Base-by-base conservation (phyloP, 75 land plant genomes). In the Pseudotsuga menziesii region DNA sequence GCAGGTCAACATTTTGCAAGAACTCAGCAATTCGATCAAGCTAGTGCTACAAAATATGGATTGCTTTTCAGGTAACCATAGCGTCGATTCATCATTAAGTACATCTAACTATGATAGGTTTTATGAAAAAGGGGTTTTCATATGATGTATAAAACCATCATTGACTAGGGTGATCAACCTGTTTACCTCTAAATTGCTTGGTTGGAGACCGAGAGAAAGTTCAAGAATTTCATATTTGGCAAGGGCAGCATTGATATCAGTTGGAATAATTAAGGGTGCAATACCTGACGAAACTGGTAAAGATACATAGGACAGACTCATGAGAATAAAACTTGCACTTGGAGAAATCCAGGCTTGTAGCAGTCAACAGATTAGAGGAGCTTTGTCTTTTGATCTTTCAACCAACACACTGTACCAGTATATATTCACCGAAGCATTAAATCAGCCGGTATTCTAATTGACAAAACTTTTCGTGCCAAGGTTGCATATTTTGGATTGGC, bases 21-120 rank as follows among this genome's bases (percentile, higher is more conserved):
- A 86, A 96, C 99, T 55, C 99, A 96, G 79, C 87, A 97, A 12
- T 96, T 97, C 26, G 93, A 96, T 81, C 99, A 96, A 89, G 89
- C 97, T 27, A 89, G 88, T 75, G 97, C 99, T 63, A 97, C 99
- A 61, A 86, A 93, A 75, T 96, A 93, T 74, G 87, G 99, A 29
- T 29, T 29, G 32, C 0, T 29, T 0, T 29, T 29, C 1, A 81
- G 96, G 98, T 64, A 96, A 95, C 78, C 89, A 96, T 29, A 91
- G 98, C 96, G 93, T 91, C 22, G 98, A 96, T 11, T 94, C 89
- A 76, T 88, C 92, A 25, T 76, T 95, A 60, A 93, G 96, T 85
- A 96, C 95, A 14, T 95, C 79, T 73, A 95, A 95, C 69, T 95
- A 93, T 85, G 98, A 93, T 70, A 95, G 96, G 73, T 71, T 72